Conservation (phyloP, 2,329 filamentous ascomycete genomes). For the Colletotrichum tofieldiae region DNA sequence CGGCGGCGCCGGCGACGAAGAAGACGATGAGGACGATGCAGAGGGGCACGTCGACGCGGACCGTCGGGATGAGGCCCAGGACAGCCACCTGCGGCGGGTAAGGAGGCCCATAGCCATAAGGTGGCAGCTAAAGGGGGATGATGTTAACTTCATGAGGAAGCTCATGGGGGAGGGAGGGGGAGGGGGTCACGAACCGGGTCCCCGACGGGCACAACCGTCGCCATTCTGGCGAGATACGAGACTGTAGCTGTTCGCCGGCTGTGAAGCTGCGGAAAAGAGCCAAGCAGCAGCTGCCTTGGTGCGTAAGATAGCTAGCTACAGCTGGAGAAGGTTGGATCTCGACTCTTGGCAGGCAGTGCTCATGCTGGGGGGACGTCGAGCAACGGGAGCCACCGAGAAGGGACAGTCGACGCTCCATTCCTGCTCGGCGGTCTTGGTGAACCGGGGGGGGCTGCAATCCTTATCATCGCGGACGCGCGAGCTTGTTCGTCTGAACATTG, state of each 20-base stretch:
- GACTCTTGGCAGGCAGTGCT: conserved; percentile 18
- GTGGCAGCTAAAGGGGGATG: neutral
- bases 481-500: conserved; percentile 36
- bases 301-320: neutral
- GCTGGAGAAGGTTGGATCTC: neutral
- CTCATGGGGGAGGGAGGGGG: too few relatives aligned
- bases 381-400: conserved; percentile 1
- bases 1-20: conserved; percentile 67
- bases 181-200: conserved; percentile 17
- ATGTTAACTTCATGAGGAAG: neutral
- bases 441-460: conserved; percentile 9
- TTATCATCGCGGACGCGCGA: conserved; percentile 23
- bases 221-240: neutral
- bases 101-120: conserved; percentile 52
- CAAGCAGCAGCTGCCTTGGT: neutral
- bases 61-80: conserved; percentile 72
- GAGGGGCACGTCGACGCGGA: conserved; percentile 75
- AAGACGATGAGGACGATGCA: conserved; percentile 73
- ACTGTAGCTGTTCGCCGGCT: neutral
- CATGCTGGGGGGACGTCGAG: conserved; percentile 1
- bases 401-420: neutral
- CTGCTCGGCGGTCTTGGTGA: neutral
- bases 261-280: neutral
- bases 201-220: conserved; percentile 10
- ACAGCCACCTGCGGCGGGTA: conserved; percentile 61